Conservation (phyloP, 805 yeast genomes). For the Zygosaccharomyces lentus region DNA sequence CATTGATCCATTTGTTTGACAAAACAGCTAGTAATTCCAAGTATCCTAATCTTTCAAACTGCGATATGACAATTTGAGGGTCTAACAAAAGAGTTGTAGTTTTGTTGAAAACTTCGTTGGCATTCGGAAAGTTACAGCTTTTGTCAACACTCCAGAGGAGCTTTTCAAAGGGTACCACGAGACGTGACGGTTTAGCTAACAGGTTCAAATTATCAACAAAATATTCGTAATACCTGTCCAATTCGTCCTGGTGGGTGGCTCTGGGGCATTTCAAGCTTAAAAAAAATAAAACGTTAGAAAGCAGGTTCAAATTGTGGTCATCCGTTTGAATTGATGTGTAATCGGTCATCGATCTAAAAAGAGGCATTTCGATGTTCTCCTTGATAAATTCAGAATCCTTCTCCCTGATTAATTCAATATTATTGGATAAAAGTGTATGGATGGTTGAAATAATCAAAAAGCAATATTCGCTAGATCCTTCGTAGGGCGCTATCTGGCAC, state of each 20-base stretch:
- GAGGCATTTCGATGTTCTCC: slow-evolving; percentile 17
- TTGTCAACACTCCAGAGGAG: slow-evolving; percentile 53
- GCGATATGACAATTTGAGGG: slow-evolving; percentile 3
- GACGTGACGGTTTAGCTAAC: slow-evolving; percentile 25
- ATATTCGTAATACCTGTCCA: slow-evolving; percentile 37
- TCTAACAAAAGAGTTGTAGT: slow-evolving; percentile 9
- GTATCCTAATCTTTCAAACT: slow-evolving; percentile 27
- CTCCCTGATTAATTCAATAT: slow-evolving; percentile 17
- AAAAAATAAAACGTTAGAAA: slow-evolving; percentile 36
- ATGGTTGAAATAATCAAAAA: slow-evolving; percentile 28
- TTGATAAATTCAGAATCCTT: slow-evolving; percentile 19
- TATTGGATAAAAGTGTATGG: slow-evolving; percentile 27
- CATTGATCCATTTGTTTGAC: slow-evolving; percentile 31
- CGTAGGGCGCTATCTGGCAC: slow-evolving; percentile 10
- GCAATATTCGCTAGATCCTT: slow-evolving; percentile 21
- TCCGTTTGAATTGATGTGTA: slow-evolving; percentile 18
- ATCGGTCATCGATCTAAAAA: slow-evolving; percentile 14
- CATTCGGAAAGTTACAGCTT: slow-evolving; percentile 23
- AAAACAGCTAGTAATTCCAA: slow-evolving; percentile 28
- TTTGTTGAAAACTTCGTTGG: slow-evolving; percentile 8
- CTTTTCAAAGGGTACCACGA: slow-evolving; percentile 41
- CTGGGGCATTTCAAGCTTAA: slow-evolving; percentile 32
- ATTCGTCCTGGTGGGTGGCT: slow-evolving; percentile 42
- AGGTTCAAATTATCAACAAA: slow-evolving; percentile 34
- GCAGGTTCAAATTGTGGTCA: slow-evolving; percentile 24